Percentiles rank a stretch among this genome's conserved stretches.
Evolutionary conservation across 371 early-diverging fungal species (phyloP).

Genomic region (Zychaea mexicana): DNA sequence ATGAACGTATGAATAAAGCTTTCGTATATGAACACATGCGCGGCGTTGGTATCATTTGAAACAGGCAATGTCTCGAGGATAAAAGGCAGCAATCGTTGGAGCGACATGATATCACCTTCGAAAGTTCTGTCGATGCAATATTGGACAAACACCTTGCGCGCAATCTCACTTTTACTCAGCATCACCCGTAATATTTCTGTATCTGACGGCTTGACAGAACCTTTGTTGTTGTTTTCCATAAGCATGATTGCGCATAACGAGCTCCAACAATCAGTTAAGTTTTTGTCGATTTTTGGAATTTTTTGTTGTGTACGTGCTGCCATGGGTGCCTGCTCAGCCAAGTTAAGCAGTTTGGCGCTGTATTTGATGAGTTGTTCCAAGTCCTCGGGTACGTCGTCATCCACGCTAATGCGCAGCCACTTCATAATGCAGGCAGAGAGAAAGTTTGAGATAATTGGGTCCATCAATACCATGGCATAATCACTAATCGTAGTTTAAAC

Average conservation of each 20-base stretch:
- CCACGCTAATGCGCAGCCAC: conserved; percentile 38
- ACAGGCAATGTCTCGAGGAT: conserved; percentile 41
- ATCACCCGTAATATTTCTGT: conserved; percentile 13
- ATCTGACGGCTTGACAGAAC: conserved; percentile 15
- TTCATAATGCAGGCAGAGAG: conserved; percentile 39
- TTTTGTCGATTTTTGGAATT: conserved; percentile 42
- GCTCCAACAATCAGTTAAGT: conserved; percentile 36
- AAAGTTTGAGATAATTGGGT: conserved; percentile 61
- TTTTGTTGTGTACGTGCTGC: conserved; percentile 24
- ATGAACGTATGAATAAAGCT: conserved; percentile 55
- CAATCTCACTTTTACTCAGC: conserved; percentile 46
- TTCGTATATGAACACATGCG: conserved; percentile 46
- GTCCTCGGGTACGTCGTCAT: conserved; percentile 30
- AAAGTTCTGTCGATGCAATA: conserved; percentile 49
- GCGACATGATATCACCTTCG: conserved; percentile 43
- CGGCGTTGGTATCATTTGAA: conserved; percentile 25
- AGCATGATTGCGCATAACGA: conserved; percentile 29
- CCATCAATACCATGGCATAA: conserved; percentile 64
- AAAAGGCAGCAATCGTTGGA: conserved; percentile 43
- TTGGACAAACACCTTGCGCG: conserved; percentile 57
- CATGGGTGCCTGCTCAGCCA: conserved; percentile 55
- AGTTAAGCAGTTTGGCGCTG: conserved; percentile 56
- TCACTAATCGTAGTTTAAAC: conserved; percentile 35
- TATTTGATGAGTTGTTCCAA: conserved; percentile 45
- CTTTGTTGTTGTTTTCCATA: conserved; percentile 29